These are phyloP conservation scores for Trichoderma endophyticum DNA, from an alignment of 2,329 filamentous ascomycete species.

Conservation along the genomic window DNA sequence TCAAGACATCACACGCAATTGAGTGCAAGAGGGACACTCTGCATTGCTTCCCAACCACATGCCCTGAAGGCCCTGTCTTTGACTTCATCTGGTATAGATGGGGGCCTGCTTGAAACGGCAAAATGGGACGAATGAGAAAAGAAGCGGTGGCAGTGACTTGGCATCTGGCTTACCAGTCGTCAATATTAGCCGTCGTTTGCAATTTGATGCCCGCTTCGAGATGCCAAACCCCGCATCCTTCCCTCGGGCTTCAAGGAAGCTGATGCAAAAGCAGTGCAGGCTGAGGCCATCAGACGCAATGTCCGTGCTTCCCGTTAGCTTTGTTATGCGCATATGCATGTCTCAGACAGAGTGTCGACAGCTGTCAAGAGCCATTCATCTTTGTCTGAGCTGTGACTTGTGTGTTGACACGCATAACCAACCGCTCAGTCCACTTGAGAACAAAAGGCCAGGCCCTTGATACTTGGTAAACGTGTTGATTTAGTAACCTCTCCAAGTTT, in stretches of 20 bases:
- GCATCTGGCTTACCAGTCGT: background rate
- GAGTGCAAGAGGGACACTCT: background rate
- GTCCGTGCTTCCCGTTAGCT: background rate
- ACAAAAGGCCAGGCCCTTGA: background rate
- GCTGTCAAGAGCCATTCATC: background rate
- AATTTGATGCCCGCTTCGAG: background rate
- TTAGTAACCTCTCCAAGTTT: background rate
- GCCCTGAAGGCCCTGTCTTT: background rate
- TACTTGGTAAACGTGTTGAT: background rate
- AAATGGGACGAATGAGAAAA: background rate
- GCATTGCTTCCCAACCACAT: slow-evolving; percentile 13
- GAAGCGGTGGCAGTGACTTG: slow-evolving; percentile 7
- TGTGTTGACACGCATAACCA: slow-evolving; percentile 5
- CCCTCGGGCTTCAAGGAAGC: background rate
- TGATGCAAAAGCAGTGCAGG: slow-evolving; percentile 11
- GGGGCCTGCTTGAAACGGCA: background rate
- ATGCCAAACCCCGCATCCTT: slow-evolving; percentile 3
- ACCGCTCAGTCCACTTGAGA: background rate
- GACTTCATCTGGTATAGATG: background rate
- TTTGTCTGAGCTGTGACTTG: background rate
- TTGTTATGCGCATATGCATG: background rate
- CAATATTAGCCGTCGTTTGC: background rate
- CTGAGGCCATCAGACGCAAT: slow-evolving; percentile 8
- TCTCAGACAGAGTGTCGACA: background rate
- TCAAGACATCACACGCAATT: slow-evolving; percentile 16